Conservation (phyloP, 2,329 filamentous ascomycete genomes). For the Diaporthe sp. region DNA sequence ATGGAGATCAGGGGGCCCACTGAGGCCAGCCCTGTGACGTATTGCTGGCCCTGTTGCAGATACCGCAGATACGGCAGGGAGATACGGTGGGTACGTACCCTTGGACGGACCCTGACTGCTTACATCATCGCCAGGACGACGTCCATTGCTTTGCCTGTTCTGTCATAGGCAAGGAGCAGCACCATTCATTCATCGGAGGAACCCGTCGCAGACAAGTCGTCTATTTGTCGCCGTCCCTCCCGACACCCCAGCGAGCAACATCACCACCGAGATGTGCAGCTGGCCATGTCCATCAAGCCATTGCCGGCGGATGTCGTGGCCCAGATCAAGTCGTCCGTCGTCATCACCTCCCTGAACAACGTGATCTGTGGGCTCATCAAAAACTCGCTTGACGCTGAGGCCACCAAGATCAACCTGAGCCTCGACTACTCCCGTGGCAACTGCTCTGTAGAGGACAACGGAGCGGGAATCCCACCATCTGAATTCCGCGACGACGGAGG, state of each 20-base stretch:
- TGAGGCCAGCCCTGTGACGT: constrained; percentile 26
- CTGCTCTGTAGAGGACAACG: constrained; percentile 88
- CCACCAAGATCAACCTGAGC: constrained; percentile 75
- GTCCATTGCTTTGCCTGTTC: background rate
- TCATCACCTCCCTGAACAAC: constrained; percentile 79
- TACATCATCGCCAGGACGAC: constrained; percentile 10
- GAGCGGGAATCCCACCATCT: constrained; percentile 77
- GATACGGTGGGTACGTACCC: constrained; percentile 4
- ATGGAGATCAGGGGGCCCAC: background rate
- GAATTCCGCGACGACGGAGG: constrained; percentile 82
- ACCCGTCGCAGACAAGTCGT: background rate
- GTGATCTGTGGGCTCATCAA: constrained; percentile 80
- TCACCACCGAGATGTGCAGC: constrained; percentile 30
- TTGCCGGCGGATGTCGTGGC: constrained; percentile 79
- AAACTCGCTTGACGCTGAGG: constrained; percentile 87
- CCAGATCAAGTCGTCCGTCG: constrained; percentile 87
- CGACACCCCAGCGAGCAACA: background rate
- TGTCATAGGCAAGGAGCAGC: background rate
- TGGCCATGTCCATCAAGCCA: constrained; percentile 72
- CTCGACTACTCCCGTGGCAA: constrained; percentile 82
- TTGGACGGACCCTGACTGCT: too few species aligned
- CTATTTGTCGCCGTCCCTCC: background rate
- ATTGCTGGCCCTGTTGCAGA: background rate
- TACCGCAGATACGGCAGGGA: constrained; percentile 1
- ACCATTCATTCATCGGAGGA: background rate